These are phyloP conservation scores for Eruca vesicaria DNA, from an alignment of 441 rosid genomes.

Conservation along the genomic window DNA sequence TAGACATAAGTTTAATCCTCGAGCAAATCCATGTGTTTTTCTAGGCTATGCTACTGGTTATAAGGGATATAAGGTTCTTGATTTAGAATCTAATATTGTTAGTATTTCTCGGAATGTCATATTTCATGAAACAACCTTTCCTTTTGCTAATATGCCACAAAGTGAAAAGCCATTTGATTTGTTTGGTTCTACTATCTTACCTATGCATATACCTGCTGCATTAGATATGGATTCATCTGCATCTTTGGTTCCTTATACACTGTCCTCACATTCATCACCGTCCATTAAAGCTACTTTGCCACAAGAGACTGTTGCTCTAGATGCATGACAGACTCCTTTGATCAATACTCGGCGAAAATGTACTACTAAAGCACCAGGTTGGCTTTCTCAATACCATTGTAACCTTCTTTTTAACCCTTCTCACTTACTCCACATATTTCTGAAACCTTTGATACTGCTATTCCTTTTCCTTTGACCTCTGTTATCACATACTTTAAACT, in stretches of 20 bases:
- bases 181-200: not conserved
- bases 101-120: not conserved
- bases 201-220: not conserved
- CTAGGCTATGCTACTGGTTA: not conserved
- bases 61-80: not conserved
- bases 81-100: not conserved
- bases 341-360: not conserved
- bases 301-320: not conserved
- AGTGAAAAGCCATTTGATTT: too few species aligned
- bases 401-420: not conserved
- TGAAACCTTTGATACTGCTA: not conserved
- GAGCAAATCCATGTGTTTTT: not conserved
- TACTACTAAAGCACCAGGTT: not conserved
- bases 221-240: not conserved
- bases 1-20: not conserved
- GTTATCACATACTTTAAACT: not conserved
- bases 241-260: not conserved
- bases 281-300: not conserved
- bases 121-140: not conserved
- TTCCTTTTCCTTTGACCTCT: not conserved
- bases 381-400: not conserved
- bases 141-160: not conserved
- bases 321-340: not conserved
- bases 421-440: not conserved
- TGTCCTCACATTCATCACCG: not conserved